Conservation (phyloP, 2,329 filamentous ascomycete genomes). For the Chaetothyriales sp. region DNA sequence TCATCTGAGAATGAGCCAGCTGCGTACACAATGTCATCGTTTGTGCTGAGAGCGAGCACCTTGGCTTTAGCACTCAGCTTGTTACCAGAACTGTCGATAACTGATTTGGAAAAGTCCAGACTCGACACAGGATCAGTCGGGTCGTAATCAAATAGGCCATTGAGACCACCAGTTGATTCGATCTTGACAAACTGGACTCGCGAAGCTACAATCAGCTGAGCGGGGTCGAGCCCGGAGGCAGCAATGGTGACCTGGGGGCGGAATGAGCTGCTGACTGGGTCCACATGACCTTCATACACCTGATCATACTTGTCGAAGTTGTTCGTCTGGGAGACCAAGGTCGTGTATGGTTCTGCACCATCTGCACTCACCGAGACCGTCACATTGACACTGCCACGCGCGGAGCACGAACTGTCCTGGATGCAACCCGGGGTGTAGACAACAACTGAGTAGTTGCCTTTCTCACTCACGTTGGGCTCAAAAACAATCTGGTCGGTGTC, state of each 20-base stretch:
- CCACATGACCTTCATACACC: conserved; percentile 72
- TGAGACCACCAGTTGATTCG: conserved; percentile 59
- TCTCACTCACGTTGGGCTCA: conserved; percentile 67
- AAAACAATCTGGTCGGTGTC: conserved; percentile 55
- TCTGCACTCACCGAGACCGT: conserved; percentile 52
- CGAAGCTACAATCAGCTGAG: conserved; percentile 72
- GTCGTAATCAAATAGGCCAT: conserved; percentile 81
- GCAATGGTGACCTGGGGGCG: conserved; percentile 65
- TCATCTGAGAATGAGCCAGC: conserved; percentile 69
- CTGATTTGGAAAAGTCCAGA: conserved; percentile 53
- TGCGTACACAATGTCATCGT: conserved; percentile 53
- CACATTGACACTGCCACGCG: conserved; percentile 67
- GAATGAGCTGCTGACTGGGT: conserved; percentile 58
- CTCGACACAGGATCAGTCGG: conserved; percentile 44
- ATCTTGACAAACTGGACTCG: conserved; percentile 56
- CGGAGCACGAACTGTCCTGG: conserved; percentile 60
- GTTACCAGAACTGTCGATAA: conserved; percentile 61
- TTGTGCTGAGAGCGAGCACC: conserved; percentile 52
- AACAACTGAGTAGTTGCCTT: conserved; percentile 81
- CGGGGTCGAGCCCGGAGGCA: conserved; percentile 47
- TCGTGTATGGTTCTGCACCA: conserved; percentile 36
- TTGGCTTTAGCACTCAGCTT: conserved; percentile 52
- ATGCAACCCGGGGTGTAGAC: conserved; percentile 86
- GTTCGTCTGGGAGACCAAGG: conserved; percentile 73
- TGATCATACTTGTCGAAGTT: conserved; percentile 93